Conservation (phyloP, 2,329 filamentous ascomycete genomes). For the Fusarium oxysporum region DNA sequence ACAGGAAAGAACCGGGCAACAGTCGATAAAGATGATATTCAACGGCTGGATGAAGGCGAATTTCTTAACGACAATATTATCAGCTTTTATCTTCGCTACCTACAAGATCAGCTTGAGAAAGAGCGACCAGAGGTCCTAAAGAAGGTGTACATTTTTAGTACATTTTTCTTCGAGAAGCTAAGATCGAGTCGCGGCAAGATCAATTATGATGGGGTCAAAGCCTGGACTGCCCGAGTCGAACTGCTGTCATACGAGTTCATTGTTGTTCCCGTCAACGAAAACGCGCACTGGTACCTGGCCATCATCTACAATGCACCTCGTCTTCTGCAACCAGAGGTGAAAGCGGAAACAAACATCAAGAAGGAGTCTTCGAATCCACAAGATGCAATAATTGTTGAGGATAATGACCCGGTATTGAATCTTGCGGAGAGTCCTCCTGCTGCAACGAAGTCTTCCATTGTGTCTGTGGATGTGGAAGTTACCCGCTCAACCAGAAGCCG, state of each 20-base stretch:
- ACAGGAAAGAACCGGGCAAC: slow-evolving; percentile 70
- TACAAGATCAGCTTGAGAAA: slow-evolving; percentile 70
- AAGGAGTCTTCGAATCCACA: slow-evolving; percentile 10
- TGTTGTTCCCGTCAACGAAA: slow-evolving; percentile 90
- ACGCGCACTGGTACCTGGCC: slow-evolving; percentile 90
- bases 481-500: slow-evolving; percentile 13
- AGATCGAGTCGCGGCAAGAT: slow-evolving; percentile 72
- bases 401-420: slow-evolving; percentile 10
- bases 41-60: slow-evolving; percentile 82
- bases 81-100: slow-evolving; percentile 83
- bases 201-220: slow-evolving; percentile 86
- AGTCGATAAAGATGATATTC: slow-evolving; percentile 78
- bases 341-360: slow-evolving; percentile 1
- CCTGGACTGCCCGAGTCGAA: slow-evolving; percentile 89
- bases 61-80: slow-evolving; percentile 95
- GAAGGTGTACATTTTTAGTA: slow-evolving; percentile 89
- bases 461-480: slow-evolving; percentile 41
- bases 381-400: slow-evolving; percentile 30
- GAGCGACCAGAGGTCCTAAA: slow-evolving; percentile 66
- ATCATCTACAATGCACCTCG: slow-evolving; percentile 90
- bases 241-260: slow-evolving; percentile 89
- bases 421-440: slow-evolving; percentile 29
- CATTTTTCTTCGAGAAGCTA: slow-evolving; percentile 87
- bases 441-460: slow-evolving; percentile 38
- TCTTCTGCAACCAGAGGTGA: slow-evolving; percentile 56